These are phyloP conservation scores for Ploettnerulaceae sp. DNA, from an alignment of 2,329 filamentous ascomycete species.

Conservation along the genomic window DNA sequence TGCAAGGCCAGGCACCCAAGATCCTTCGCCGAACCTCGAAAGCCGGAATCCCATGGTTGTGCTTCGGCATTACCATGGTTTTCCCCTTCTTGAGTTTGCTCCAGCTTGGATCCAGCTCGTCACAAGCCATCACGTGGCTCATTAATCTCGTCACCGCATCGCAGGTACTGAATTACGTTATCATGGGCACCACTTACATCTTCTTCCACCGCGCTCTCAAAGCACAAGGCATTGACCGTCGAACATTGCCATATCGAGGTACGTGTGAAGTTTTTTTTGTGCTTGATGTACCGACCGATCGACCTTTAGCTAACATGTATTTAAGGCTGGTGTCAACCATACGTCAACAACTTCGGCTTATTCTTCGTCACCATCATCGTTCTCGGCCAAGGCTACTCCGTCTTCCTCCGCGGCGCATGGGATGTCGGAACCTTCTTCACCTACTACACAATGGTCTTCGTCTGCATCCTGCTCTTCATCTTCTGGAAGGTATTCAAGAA, in stretches of 20 bases:
- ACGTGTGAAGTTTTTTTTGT: not conserved
- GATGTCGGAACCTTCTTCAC: conserved; percentile 6
- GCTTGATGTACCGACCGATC: no score
- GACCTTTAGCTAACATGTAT: not conserved
- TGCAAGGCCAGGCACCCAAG: conserved; percentile 58
- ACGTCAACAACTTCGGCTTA: conserved; percentile 1
- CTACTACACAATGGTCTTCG: conserved; percentile 6
- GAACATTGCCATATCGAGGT: conserved; percentile 55
- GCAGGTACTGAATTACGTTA: conserved; percentile 65
- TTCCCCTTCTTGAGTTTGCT: conserved; percentile 68
- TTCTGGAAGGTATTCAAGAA: conserved; percentile 12
- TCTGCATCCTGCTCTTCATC: conserved; percentile 4
- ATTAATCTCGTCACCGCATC: conserved; percentile 59
- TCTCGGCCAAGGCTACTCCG: conserved; percentile 5
- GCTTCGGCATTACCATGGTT: conserved; percentile 59
- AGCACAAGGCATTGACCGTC: conserved; percentile 60
- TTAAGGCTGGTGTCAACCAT: conserved; percentile 7
- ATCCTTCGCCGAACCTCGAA: conserved; percentile 56
- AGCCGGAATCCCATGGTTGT: conserved; percentile 54
- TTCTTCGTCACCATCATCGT: conserved; percentile 1
- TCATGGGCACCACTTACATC: conserved; percentile 64
- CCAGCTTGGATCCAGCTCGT: conserved; percentile 48
- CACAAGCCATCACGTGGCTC: conserved; percentile 37
- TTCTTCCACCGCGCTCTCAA: conserved; percentile 63
- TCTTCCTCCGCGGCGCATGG: conserved; percentile 8